Conservation (phyloP, 73 alveolate genomes). For the Durusdinium trenchii region DNA sequence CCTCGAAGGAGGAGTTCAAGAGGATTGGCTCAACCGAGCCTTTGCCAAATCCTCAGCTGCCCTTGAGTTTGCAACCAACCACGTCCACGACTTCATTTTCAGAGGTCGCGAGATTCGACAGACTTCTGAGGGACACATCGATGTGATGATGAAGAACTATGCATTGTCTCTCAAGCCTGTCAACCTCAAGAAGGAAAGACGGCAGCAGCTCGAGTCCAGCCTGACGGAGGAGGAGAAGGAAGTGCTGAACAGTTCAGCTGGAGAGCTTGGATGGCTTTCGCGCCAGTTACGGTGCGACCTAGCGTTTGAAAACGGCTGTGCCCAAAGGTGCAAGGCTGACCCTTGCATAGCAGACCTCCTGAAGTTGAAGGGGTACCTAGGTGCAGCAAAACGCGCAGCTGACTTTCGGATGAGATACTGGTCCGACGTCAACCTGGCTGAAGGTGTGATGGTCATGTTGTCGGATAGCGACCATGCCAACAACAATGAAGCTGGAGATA, state of each 20-base stretch:
- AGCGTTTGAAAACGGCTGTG: not conserved
- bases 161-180: not conserved
- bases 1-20: not conserved
- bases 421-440: not conserved
- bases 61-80: conserved; percentile 23
- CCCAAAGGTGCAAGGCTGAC: not conserved
- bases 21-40: not conserved
- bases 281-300: not conserved
- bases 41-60: not conserved
- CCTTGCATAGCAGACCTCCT: not conserved
- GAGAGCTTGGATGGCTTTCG: not conserved
- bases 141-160: not conserved
- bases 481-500: no score
- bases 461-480: not conserved
- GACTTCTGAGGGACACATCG: not conserved
- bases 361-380: not conserved
- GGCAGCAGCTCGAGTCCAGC: not conserved
- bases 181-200: not conserved
- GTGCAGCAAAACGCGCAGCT: not conserved
- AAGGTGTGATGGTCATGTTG: not conserved
- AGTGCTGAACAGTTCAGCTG: not conserved
- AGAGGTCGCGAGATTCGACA: not conserved
- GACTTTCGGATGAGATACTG: not conserved
- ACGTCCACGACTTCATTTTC: not conserved
- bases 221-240: not conserved